These are phyloP conservation scores for Rhipidocladum racemiflorum DNA, from an alignment of 176 grass and related monocot genomes.

Conservation along the genomic window DNA sequence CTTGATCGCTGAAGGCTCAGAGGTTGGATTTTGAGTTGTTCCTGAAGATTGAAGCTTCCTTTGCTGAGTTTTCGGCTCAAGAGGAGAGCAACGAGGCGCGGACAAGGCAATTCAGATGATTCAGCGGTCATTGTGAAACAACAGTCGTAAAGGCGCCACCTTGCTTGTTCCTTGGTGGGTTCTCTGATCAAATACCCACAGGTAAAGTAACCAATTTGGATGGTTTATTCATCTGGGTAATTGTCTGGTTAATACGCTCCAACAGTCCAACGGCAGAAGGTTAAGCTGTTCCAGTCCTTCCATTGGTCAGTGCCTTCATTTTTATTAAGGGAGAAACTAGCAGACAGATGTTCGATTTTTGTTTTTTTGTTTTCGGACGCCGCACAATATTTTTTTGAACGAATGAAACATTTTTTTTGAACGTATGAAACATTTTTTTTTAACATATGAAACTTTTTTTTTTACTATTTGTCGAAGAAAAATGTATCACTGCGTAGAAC, in stretches of 20 bases:
- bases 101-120: not conserved
- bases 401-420: no score
- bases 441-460: no score
- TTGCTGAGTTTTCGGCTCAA: not conserved
- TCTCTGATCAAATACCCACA: constrained; percentile 11
- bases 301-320: not conserved
- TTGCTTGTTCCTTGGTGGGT: not conserved
- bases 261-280: not conserved
- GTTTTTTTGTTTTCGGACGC: no score
- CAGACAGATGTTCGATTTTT: no score
- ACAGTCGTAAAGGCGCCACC: not conserved
- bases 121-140: not conserved
- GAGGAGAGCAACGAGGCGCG: not conserved
- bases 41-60: not conserved
- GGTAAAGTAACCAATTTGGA: not conserved
- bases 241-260: not conserved
- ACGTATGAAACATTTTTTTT: no score
- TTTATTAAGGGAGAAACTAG: no score
- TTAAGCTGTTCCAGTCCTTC: not conserved
- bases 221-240: not conserved
- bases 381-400: no score
- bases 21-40: not conserved
- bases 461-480: no score
- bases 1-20: not conserved
- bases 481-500: no score